Evolutionary conservation across 2,329 filamentous ascomycete species (phyloP).

Genomic region (Diaporthe longicolla): DNA sequence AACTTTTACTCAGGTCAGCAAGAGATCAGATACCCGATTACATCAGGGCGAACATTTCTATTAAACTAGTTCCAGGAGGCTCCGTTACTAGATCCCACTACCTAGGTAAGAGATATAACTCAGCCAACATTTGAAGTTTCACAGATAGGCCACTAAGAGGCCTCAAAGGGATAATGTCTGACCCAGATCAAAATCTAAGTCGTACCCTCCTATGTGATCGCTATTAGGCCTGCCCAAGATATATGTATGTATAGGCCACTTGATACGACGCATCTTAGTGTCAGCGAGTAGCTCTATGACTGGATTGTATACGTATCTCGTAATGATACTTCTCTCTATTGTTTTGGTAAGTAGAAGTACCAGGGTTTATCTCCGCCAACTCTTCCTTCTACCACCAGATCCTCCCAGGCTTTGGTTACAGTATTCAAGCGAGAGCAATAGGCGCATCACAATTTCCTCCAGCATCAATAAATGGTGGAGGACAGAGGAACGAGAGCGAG

Average conservation of each 20-base stretch:
- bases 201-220: not conserved
- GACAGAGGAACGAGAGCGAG: not conserved
- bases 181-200: not conserved
- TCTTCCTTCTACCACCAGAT: not conserved
- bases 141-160: too few species aligned
- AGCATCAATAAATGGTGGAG: not conserved
- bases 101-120: too few species aligned
- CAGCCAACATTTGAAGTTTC: too few species aligned
- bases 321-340: not conserved
- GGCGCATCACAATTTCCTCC: not conserved
- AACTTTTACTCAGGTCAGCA: too few species aligned
- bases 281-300: not conserved
- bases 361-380: not conserved
- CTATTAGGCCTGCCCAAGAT: not conserved
- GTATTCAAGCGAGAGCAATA: not conserved
- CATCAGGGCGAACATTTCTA: too few species aligned
- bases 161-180: not conserved
- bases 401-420: not conserved
- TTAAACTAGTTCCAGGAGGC: too few species aligned
- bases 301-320: not conserved
- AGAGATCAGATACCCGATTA: too few species aligned
- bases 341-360: not conserved
- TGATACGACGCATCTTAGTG: not conserved
- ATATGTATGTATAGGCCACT: slow-evolving; percentile 7
- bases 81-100: too few species aligned